Evolutionary conservation across 352 stramenopile genomes (phyloP).

Genomic region (Globisporangium paroecandrum): DNA sequence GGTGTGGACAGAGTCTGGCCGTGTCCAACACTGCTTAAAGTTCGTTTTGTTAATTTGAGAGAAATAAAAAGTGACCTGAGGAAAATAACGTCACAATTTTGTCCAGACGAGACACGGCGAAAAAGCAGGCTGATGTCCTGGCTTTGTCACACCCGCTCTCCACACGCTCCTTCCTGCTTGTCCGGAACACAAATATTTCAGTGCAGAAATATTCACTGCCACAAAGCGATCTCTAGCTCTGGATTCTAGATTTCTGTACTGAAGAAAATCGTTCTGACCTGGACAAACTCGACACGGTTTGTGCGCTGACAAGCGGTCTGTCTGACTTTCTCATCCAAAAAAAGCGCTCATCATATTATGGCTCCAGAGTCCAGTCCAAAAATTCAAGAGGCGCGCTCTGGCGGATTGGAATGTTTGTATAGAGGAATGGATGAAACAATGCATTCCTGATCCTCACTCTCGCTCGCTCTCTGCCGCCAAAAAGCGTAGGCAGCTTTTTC

Average conservation of each 20-base stretch:
- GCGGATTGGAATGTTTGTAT: background rate
- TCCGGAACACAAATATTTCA: background rate
- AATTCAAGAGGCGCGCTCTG: background rate
- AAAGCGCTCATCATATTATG: conserved; percentile 2
- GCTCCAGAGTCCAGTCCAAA: conserved; percentile 8
- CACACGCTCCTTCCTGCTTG: background rate
- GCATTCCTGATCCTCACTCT: background rate
- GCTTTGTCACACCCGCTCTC: background rate
- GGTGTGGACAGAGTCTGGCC: background rate
- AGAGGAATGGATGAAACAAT: background rate
- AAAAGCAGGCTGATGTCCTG: background rate
- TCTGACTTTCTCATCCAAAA: conserved; percentile 9
- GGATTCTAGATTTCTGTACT: too few relatives aligned
- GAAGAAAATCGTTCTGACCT: background rate
- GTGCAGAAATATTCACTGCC: background rate
- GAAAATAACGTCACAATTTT: background rate
- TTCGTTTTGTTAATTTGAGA: background rate
- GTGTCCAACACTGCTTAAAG: background rate
- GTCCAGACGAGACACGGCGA: background rate
- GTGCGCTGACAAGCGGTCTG: background rate
- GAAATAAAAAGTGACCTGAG: background rate
- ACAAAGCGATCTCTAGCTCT: too few relatives aligned
- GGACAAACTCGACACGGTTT: background rate
- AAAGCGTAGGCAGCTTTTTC: too few relatives aligned
- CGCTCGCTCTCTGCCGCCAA: background rate